Evolutionary conservation across 768 basidiomycete species (phyloP), one percentile per base, ranked within the genome.

Genomic region (Russula dissimulans): DNA sequence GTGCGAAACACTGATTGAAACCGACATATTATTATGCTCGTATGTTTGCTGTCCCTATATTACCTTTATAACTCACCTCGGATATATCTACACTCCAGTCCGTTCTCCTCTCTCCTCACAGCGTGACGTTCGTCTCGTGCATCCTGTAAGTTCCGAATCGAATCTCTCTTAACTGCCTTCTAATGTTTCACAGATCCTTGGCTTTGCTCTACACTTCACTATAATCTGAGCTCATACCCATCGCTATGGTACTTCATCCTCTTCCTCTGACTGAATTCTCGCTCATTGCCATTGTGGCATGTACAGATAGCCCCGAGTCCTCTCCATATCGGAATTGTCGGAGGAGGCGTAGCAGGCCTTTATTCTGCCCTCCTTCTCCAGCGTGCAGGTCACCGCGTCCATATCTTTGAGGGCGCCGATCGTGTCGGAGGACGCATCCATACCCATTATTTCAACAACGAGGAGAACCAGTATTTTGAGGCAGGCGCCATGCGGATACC

Each of bases 401-500:
- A 64, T 47, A 39, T 65, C 36, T 64, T 54, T 26, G 65, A 65
- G n/a, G 52, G 39, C n/a, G 11, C 54, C 9, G 57, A 57, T 39
- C 65, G 65, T 53, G 14, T 65, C 11, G 65, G 65, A 14, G 65
- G 65, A 3, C 65, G 65, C 6, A 34, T 65, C 32, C 56, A 57
- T 36, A 65, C 65, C 0, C 62, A 64, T 43, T 64, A 62, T 51
- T 65, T 65, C 57, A 57, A 41, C 4, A 51, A 65, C 22, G 62
- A 65, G 12, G 18, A 57, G 17, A 60, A 65, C 31, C 65, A 65
- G 53, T 65, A 64, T 34, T 65, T 50, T 47, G 65, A 65, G 44
- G 65, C 65, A 12, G 65, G 65, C 52, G 65, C 65, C n/a, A 65
- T 65, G 65, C 65, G 65, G 36, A 65, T 65, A 49, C 65, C 65